Conservation (phyloP, 129 eudicot genomes). For the Saussurea involucrata region DNA sequence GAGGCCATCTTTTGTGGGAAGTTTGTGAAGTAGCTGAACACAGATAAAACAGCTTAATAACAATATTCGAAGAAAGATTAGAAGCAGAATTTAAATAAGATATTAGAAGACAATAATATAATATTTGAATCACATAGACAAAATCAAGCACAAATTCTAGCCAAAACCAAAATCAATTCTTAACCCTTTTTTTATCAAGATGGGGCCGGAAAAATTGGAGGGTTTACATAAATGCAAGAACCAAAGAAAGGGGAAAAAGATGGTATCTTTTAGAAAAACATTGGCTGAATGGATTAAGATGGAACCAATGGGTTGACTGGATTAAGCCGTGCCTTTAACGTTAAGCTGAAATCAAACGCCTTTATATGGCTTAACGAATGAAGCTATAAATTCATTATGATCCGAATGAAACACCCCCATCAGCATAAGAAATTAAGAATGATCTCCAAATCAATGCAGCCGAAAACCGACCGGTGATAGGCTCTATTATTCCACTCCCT, state of each 20-base stretch:
- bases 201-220: too few relatives aligned
- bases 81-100: background rate
- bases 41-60: background rate
- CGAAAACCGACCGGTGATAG: background rate
- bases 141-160: background rate
- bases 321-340: background rate
- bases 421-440: too few relatives aligned
- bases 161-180: background rate
- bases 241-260: background rate
- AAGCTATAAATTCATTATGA: background rate
- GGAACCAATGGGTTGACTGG: too few relatives aligned
- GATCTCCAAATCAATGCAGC: background rate
- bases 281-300: too few relatives aligned
- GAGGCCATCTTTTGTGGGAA: conserved; percentile 36
- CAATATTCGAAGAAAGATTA: background rate
- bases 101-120: too few relatives aligned
- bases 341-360: background rate
- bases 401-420: background rate
- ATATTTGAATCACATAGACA: background rate
- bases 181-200: background rate
- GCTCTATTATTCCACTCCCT: background rate
- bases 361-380: background rate
- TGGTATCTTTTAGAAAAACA: too few relatives aligned
- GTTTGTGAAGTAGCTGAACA: background rate
- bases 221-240: background rate